phyloP scores from a whole-genome alignment of 371 early-diverging fungal species.

The Saksenaea oblongispora region DNA sequence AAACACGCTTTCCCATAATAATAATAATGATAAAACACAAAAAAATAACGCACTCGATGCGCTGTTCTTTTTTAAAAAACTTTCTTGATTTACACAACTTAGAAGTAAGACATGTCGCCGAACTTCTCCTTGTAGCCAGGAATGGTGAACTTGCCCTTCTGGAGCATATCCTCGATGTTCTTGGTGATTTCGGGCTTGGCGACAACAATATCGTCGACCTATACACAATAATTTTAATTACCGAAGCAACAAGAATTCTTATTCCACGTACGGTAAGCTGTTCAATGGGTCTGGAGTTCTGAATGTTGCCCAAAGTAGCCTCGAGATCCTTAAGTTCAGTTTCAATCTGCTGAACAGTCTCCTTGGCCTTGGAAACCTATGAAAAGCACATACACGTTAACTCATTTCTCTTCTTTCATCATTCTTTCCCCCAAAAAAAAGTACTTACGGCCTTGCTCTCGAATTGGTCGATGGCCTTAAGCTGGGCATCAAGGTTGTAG shows the following conservation, averaged over 20 bases:
- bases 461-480: constrained; percentile 84
- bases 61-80: constrained; percentile 3
- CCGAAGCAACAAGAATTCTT: neutral
- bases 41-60: too few relatives aligned
- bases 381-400: constrained; percentile 6
- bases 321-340: constrained; percentile 86
- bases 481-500: constrained; percentile 84
- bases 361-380: constrained; percentile 85
- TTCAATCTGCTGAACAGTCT: constrained; percentile 83
- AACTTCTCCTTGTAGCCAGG: constrained; percentile 95
- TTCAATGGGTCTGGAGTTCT: constrained; percentile 91
- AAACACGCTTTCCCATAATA: too few relatives aligned
- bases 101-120: constrained; percentile 78
- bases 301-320: constrained; percentile 91
- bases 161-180: constrained; percentile 86
- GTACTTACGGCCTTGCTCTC: constrained; percentile 87
- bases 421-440: neutral
- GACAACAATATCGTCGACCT: constrained; percentile 93
- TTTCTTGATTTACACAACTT: constrained; percentile 30
- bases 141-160: constrained; percentile 90
- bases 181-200: constrained; percentile 91
- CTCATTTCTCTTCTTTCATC: neutral
- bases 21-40: too few relatives aligned
- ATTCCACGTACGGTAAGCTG: constrained; percentile 83
- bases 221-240: constrained; percentile 10